Percentiles rank a stretch among this genome's conserved stretches.
These are phyloP conservation scores for Tinospora cordifolia DNA, from an alignment of 164 flowering plant species.

Conservation along the genomic window DNA sequence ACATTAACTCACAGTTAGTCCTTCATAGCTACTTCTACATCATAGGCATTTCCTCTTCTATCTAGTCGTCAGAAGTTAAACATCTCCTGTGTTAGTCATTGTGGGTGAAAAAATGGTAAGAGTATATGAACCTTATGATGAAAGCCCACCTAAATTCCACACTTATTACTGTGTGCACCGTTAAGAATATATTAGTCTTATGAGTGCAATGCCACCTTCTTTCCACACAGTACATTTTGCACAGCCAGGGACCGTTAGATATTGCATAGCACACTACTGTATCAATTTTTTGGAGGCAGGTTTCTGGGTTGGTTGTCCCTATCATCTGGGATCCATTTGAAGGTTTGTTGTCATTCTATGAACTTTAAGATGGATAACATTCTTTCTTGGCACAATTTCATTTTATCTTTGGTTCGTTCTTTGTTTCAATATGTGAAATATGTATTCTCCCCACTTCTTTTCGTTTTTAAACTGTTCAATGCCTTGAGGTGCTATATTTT, in stretches of 20 bases:
- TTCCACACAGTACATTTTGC: neutral
- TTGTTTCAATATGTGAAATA: neutral
- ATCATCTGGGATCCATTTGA: constrained; percentile 2
- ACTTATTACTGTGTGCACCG: neutral
- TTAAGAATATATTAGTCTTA: neutral
- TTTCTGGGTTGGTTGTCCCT: neutral
- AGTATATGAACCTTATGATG: neutral
- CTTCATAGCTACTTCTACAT: neutral
- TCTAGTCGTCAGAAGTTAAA: no score
- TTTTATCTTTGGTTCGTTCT: neutral
- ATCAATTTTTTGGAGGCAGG: constrained; percentile 7
- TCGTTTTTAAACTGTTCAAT: neutral
- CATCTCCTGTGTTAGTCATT: no score
- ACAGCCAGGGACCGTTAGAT: neutral
- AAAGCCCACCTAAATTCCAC: no score
- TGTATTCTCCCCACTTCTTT: neutral
- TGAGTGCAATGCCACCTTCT: neutral
- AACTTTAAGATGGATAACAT: neutral
- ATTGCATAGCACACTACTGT: neutral
- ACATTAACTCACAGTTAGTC: neutral
- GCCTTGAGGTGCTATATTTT: neutral
- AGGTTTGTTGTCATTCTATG: neutral
- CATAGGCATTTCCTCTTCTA: neutral
- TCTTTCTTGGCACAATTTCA: neutral
- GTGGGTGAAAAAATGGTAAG: neutral